Evolutionary conservation across 768 basidiomycete genomes (phyloP), one percentile per base, ranked within the genome.

Genomic region (Leccinum boreale): DNA sequence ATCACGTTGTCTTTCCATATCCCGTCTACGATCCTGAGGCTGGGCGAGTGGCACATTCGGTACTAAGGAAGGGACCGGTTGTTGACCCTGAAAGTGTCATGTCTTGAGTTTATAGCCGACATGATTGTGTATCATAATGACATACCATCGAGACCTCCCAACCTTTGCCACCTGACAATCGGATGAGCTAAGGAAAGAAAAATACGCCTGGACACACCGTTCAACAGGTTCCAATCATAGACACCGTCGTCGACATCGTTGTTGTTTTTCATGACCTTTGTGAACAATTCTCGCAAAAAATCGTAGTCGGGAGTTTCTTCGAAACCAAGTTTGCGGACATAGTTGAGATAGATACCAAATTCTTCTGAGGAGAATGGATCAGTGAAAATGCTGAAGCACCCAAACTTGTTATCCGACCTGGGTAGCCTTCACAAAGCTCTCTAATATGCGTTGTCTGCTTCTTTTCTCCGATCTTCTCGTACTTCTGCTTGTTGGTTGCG

Each of bases 401-500:
- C 44, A 51, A 44, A 53, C 28, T 31, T 58, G 50, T 44, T 54
- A 39, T 71, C 81, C 60, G 64, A 93, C 93, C 94, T 50, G 97
- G 96, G 78, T 89, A 94, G 57, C 93, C 92, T 66, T 98, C 97
- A 67, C 89, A 93, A 24, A 99, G 81, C 70, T 99, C 97, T 77
- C 93, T 96, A 74, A 99, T 98, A 7, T 90, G 90, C 28, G 97
- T 98, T 14, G 90, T 91, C 78, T 98, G 97, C 82, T 94, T 99
- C 88, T 99, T 99, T 81, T 99, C 96, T 62, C 96, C 96, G 73
- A 99, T 99, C 82, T 98, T 99, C 81, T 99, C 96, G 78, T 99
- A 99, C 81, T 98, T 93, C 74, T 98, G 97, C 79, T 99, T 99
- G 81, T 99, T 98, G 52, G 95, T 99, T 28, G 97, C 97, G 33